Evolutionary conservation across 108 stramenopile species (phyloP), one percentile per base, ranked within the genome.

Genomic region (Nitzschia sp.): DNA sequence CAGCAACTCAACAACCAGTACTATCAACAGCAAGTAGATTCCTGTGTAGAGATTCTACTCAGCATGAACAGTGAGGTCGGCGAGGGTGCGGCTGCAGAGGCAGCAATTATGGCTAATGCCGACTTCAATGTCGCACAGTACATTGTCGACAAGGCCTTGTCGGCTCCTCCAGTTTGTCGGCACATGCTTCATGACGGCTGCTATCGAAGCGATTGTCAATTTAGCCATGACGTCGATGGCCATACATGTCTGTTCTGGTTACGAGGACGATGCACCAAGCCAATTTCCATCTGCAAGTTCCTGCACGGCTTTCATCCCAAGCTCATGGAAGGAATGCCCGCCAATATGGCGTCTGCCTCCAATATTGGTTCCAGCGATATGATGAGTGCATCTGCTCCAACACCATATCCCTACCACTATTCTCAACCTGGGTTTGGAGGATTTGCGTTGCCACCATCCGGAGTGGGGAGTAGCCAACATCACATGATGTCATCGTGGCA

Each of bases 231-330:
- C 54, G 72, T 91, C 16, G 85, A 78, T 0, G 85, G 87, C 13
- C 80, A 86, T 31, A 87, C 87, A 1, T 91, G 90, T 57, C 55
- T 87, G 32, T 91, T 91, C 56, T 91, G 90, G 90, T 31, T 91
- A 17, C 79, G 85, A 33, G 90, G 90, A 16, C 76, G 87, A 19
- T 91, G 90, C 64, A 75, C 79, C 8, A 87, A 87, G 48, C 82
- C 80, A 11, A 64, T 61, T n/a, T 48, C 68, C 28, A n/a, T 50
- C 4, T 91, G 90, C 69, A 83, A 75, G 13, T 91, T 91, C 45
- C 45, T 83, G 45, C 90, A 91, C 50, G 87, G 87, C 33, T 91
- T 88, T 62, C 53, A 69, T 38, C 81, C 81, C 17, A 88, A 78
- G 62, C 63, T 83, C 22, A 26, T 88, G 54, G 80, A 86, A 31